Base-by-base conservation (phyloP, 305 asterid genomes). In the Coffea humblotiana region DNA sequence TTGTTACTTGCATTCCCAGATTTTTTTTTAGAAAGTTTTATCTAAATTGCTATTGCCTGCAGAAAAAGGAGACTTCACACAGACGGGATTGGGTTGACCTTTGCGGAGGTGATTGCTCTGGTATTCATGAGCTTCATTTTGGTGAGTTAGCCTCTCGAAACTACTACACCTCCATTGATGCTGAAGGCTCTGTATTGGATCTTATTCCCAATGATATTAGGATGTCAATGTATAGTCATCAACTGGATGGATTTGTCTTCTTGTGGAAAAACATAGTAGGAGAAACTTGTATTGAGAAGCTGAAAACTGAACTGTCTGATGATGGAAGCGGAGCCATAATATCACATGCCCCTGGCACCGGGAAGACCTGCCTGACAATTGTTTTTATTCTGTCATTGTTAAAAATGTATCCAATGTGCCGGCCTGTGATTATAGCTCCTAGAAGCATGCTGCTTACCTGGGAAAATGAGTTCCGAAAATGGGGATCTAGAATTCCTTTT, bases 291-390 rank as follows among this genome's bases (percentile, higher is more conserved):
- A 69, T 91, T 1, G 89, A 91, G 43, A 84, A 90, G 0, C 86
- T 91, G 77, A 76, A 74, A 48, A 37, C 66, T 21, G 82, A 85
- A 0, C 87, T 84, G 0, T 51, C 87, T 0, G 78, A 69, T 9
- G 88, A 82, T 40, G 90, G 89, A 47, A 82, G 83, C 6, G 94
- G 98, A 21, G 92, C 97, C 86, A 94, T 94, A 40, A 94, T 94
- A 3, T 92, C 97, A 11, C 98, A 94, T 64, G 97, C 97, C 6
- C 98, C 97, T 18, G 97, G 97, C 14, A 94, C 98, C 0, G 97
- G 97, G 37, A 92, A 94, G 79, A 87, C 95, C 11, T 86, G 89
- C 45, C 88, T 92, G 77, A 87, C 91, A 3, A 86, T 94, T 65
- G 90, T 85, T 54, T 94, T 94, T 79, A 89, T 91, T 70, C 82